Conservation (phyloP, 768 basidiomycete species). For the Mycena olivaceomarginata region DNA sequence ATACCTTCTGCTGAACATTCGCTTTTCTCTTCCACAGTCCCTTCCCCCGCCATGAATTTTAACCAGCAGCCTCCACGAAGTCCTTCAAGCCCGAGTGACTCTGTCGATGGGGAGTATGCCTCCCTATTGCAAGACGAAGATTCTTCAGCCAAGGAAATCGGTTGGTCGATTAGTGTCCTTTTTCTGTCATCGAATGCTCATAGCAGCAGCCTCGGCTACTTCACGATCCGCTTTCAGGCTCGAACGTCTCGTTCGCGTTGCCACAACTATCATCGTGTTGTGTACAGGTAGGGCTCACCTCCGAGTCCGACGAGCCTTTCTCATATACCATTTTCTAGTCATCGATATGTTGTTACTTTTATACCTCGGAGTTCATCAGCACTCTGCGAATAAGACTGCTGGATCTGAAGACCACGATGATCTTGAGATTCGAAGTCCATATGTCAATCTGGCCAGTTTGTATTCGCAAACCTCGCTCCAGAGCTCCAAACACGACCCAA, state of each 20-base stretch:
- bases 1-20: not conserved
- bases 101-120: slow-evolving; percentile 30
- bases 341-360: slow-evolving; percentile 36
- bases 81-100: slow-evolving; percentile 8
- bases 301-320: too few relatives aligned
- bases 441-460: slow-evolving; percentile 37
- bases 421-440: slow-evolving; percentile 40
- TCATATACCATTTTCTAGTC: not conserved
- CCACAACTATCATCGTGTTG: slow-evolving; percentile 24
- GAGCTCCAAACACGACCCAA: slow-evolving; percentile 36
- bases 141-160: slow-evolving; percentile 13
- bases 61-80: slow-evolving; percentile 1
- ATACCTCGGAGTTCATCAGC: slow-evolving; percentile 36
- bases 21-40: not conserved
- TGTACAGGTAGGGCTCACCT: slow-evolving; percentile 14
- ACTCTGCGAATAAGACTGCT: not conserved
- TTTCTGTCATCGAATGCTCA: not conserved
- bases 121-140: slow-evolving; percentile 21
- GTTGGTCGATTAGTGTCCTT: not conserved
- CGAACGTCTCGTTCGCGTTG: slow-evolving; percentile 32
- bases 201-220: not conserved
- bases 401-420: slow-evolving; percentile 4
- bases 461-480: slow-evolving; percentile 34
- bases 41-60: slow-evolving; percentile 18
- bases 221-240: slow-evolving; percentile 7